Conservation (phyloP, 768 basidiomycete species). For the Leccinellum rugosiceps region DNA sequence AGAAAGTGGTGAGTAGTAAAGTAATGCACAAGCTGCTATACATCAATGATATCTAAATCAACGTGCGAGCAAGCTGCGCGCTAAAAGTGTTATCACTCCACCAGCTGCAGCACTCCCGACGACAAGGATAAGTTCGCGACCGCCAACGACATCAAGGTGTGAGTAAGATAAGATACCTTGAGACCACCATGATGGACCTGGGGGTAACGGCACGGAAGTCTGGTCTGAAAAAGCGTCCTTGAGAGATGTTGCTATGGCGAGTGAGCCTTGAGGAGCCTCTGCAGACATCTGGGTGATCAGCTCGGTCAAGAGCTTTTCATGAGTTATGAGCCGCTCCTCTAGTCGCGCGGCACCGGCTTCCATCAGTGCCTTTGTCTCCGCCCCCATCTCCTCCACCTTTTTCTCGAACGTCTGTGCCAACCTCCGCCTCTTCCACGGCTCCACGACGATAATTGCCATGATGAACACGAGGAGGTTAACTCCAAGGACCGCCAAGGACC, state of each 20-base stretch:
- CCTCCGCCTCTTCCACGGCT: conserved; percentile 91
- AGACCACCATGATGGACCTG: conserved; percentile 9
- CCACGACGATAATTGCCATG: conserved; percentile 84
- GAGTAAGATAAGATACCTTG: conserved; percentile 9
- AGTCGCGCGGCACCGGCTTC: conserved; percentile 49
- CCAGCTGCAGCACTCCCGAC: conserved; percentile 29
- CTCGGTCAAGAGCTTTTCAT: conserved; percentile 36
- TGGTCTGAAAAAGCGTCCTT: conserved; percentile 4
- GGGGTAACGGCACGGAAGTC: not conserved
- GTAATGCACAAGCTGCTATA: not conserved
- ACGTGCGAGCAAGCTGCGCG: conserved; percentile 15
- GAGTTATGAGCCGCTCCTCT: conserved; percentile 45
- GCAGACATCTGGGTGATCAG: conserved; percentile 21
- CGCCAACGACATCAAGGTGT: conserved; percentile 5
- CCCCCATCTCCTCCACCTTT: conserved; percentile 62
- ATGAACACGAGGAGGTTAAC: conserved; percentile 91
- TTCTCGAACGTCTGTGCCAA: conserved; percentile 88
- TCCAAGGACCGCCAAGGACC: conserved; percentile 77
- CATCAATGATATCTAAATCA: conserved; percentile 7
- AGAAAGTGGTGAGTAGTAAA: conserved; percentile 3
- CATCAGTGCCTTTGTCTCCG: conserved; percentile 39
- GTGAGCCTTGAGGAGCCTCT: conserved; percentile 11
- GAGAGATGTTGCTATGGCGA: not conserved
- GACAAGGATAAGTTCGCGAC: conserved; percentile 27
- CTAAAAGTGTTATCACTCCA: conserved; percentile 24